A percentile compares a stretch with the other conserved stretches of the same genome.
Evolutionary conservation across 2,329 filamentous ascomycete species (phyloP).

Genomic region (Dothistroma pini): DNA sequence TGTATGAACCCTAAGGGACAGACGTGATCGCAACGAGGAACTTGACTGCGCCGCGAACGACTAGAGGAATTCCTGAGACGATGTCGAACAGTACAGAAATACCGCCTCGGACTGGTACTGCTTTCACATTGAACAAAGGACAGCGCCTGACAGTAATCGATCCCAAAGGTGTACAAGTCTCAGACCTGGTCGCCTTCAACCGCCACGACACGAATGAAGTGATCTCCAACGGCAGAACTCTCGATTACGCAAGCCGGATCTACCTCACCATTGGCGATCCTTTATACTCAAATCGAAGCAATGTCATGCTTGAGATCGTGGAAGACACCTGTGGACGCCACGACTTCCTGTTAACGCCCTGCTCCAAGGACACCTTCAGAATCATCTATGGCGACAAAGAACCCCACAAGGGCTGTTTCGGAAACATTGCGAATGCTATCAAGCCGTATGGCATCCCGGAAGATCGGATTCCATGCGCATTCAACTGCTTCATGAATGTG

Average conservation of each 20-base stretch:
- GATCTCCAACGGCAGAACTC: slow-evolving; percentile 24
- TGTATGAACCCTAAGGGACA: no score
- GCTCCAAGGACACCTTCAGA: slow-evolving; percentile 24
- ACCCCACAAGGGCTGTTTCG: slow-evolving; percentile 28
- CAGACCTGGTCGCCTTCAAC: slow-evolving; percentile 23
- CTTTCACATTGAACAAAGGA: slow-evolving; percentile 22
- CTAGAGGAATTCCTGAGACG: not conserved
- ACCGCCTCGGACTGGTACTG: slow-evolving; percentile 19
- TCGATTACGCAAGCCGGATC: slow-evolving; percentile 25
- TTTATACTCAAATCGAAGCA: slow-evolving; percentile 24
- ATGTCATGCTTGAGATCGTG: slow-evolving; percentile 19
- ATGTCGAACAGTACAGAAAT: slow-evolving; percentile 11
- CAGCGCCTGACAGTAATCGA: slow-evolving; percentile 25
- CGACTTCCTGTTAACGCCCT: slow-evolving; percentile 26
- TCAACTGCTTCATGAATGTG: slow-evolving; percentile 32
- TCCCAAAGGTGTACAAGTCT: slow-evolving; percentile 23
- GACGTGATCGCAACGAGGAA: no score
- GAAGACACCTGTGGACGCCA: slow-evolving; percentile 19
- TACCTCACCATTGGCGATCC: slow-evolving; percentile 22
- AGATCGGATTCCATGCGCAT: slow-evolving; percentile 26
- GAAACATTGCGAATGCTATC: slow-evolving; percentile 26
- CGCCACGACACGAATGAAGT: slow-evolving; percentile 20
- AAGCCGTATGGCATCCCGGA: slow-evolving; percentile 19
- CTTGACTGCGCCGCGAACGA: not conserved
- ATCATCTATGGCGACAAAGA: slow-evolving; percentile 28